phyloP scores from a whole-genome alignment of 306 rosid genomes.

The Lathyrus tuberosus region DNA sequence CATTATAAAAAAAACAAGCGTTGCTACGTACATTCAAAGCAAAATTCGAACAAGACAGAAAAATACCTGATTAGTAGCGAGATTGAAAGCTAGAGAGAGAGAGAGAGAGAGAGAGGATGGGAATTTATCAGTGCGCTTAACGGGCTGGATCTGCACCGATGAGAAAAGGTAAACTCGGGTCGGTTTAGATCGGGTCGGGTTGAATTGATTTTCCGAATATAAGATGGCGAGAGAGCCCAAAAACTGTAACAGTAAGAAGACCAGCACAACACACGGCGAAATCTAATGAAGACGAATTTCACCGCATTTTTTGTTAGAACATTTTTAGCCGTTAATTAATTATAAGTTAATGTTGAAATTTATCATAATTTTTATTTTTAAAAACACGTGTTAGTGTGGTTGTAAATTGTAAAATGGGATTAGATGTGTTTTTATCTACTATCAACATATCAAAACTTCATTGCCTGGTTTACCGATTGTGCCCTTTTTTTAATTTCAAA shows the following conservation, averaged over 20 bases:
- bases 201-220: not conserved
- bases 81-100: conserved; percentile 18
- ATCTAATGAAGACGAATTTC: not conserved
- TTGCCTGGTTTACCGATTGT: no score
- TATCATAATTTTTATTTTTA: no score
- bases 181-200: not conserved
- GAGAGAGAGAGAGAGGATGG: not conserved
- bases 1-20: not conserved
- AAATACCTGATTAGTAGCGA: conserved; percentile 35
- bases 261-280: not conserved
- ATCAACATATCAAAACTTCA: no score
- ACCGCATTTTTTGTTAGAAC: no score
- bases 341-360: no score
- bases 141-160: not conserved
- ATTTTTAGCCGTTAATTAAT: no score
- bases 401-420: no score
- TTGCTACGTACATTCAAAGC: not conserved
- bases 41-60: not conserved
- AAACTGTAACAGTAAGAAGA: not conserved
- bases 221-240: not conserved
- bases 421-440: no score
- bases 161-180: not conserved
- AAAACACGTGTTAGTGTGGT: no score
- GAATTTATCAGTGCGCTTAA: conserved; percentile 31
- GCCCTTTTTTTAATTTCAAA: no score